Base-by-base conservation (phyloP, 305 asterid species). In the Fraxinus velutina region DNA sequence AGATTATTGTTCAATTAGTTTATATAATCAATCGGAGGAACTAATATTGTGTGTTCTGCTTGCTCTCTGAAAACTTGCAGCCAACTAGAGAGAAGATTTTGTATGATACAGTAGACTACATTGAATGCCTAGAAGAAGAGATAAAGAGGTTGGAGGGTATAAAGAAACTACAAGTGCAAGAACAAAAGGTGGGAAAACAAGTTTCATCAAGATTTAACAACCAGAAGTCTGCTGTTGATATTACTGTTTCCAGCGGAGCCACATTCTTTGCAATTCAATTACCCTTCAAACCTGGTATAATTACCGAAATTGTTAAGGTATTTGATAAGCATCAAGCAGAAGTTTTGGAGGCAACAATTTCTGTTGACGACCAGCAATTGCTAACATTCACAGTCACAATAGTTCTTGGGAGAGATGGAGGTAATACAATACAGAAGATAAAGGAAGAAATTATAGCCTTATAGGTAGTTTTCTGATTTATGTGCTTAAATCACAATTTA, bases 311-410 rank as follows among this genome's bases (percentile, higher is more conserved):
- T 47, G 81, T 88, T 73, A 83, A 42, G 80, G 84, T 91, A 74
- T 87, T 94, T 21, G 89, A 89, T 47, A 89, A 85, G 87, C 83
- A 89, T 84, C 75, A 60, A 27, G 93, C 86, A 32, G 94, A 92
- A 81, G 87, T 92, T 76, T 78, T 94, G 88, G 93, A 89, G 87
- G 92, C 90, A 64, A 88, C 90, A 39, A 19, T 91, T 29, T 50
- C 71, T 0, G 93, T 91, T 27, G 79, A 86, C 73, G 92, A 87
- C 1, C 89, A 85, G 32, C 74, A 79, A 75, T 19, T 84, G 76
- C 36, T 89, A 52, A 91, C 90, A 5, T 83, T 91, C 78, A 83
- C 89, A 0, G 89, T 91, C 73, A 90, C 93, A 0, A 78, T 92
- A 52, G 79, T 68, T 60, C 85, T 91, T 78, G 89, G 75, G 64